Evolutionary conservation across 2,329 filamentous ascomycete species (phyloP).

Genomic region (Ophiosphaerella herpotricha): DNA sequence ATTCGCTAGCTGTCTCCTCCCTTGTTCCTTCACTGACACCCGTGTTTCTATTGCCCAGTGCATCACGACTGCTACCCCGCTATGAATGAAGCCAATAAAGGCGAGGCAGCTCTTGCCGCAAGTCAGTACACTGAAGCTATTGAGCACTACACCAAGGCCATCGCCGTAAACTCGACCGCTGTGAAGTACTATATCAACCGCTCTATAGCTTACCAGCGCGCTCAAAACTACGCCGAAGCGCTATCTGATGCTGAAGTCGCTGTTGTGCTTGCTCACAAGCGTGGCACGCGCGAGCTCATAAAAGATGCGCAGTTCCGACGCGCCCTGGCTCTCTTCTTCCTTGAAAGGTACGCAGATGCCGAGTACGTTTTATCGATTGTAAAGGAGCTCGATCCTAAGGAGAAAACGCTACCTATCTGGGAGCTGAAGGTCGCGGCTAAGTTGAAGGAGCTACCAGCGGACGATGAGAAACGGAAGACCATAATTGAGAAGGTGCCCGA

Average conservation of each 20-base stretch:
- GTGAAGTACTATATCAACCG: constrained; percentile 82
- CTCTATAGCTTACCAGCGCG: constrained; percentile 75
- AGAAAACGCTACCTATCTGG: constrained; percentile 63
- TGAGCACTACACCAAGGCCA: constrained; percentile 65
- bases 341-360: constrained; percentile 75
- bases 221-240: constrained; percentile 55
- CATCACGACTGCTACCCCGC: constrained; percentile 21
- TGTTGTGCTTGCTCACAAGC: constrained; percentile 68
- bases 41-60: not conserved
- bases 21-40: no score
- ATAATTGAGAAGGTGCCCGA: constrained; percentile 58
- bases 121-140: constrained; percentile 72
- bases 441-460: constrained; percentile 55
- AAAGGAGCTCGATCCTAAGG: constrained; percentile 57
- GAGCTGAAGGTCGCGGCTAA: constrained; percentile 59
- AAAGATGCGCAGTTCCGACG: constrained; percentile 81
- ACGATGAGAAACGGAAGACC: constrained; percentile 51
- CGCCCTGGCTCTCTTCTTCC: constrained; percentile 71
- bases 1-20: not conserved
- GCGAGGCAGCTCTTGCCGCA: constrained; percentile 63
- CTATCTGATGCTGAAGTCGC: constrained; percentile 55
- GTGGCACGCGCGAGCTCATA: constrained; percentile 76
- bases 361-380: constrained; percentile 68
- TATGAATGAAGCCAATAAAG: constrained; percentile 62
- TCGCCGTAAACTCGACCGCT: constrained; percentile 67